Evolutionary conservation across 2,329 filamentous ascomycete species (phyloP).

Genomic region (Penicillium oxalicum): DNA sequence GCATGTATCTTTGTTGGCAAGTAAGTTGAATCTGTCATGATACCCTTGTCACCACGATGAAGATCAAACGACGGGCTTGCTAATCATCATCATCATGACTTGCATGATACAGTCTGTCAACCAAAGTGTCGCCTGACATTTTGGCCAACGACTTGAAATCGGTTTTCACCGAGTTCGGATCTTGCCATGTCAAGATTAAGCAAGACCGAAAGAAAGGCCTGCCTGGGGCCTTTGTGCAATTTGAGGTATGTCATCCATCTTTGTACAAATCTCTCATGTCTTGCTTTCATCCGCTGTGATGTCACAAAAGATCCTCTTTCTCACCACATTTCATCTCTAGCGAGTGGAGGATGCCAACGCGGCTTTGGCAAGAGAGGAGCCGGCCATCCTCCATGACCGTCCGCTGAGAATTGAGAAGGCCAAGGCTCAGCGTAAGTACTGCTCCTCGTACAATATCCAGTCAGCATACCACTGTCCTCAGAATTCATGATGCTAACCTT

Average conservation of each 20-base stretch:
- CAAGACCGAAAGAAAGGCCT: conserved; percentile 27
- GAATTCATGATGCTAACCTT: conserved; percentile 4
- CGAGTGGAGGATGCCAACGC: conserved; percentile 23
- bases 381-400: conserved; percentile 13
- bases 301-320: not conserved
- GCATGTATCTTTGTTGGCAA: conserved; percentile 38
- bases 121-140: conserved; percentile 20
- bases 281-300: no score
- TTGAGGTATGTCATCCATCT: conserved; percentile 25
- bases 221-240: conserved; percentile 37
- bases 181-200: conserved; percentile 34
- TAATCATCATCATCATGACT: not conserved
- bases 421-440: conserved; percentile 17
- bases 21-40: conserved; percentile 19
- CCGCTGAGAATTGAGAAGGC: conserved; percentile 16
- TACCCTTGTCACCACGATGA: no score
- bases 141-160: conserved; percentile 25
- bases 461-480: not conserved
- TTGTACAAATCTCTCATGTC: no score
- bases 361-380: conserved; percentile 15
- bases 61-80: no score
- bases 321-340: conserved; percentile 10
- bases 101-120: conserved; percentile 21
- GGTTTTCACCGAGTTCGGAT: conserved; percentile 27
- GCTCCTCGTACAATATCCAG: not conserved